These are phyloP conservation scores for Fragaria vesca DNA, from an alignment of 306 rosid species.

Conservation along the genomic window DNA sequence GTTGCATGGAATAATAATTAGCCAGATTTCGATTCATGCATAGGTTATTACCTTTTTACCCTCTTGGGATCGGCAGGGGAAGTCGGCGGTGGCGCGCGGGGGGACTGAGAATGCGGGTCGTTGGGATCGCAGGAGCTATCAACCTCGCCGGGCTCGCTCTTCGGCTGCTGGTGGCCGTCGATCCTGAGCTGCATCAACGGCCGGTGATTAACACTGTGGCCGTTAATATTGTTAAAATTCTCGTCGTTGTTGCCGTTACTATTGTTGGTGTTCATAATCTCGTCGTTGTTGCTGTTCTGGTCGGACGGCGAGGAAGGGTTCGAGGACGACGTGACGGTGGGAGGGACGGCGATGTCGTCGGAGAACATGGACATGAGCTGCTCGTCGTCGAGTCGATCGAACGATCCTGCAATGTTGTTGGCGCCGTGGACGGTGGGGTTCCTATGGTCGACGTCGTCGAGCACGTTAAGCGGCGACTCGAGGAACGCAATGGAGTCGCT, in stretches of 20 bases:
- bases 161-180: slow-evolving; percentile 34
- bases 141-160: slow-evolving; percentile 66
- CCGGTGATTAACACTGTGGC: background rate
- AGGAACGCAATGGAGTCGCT: slow-evolving; percentile 84
- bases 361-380: slow-evolving; percentile 85
- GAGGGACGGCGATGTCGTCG: slow-evolving; percentile 50
- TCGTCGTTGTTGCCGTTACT: slow-evolving; percentile 58
- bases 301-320: slow-evolving; percentile 80
- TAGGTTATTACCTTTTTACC: slow-evolving; percentile 72
- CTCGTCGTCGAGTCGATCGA: slow-evolving; percentile 78
- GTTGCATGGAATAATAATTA: background rate
- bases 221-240: slow-evolving; percentile 26
- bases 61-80: slow-evolving; percentile 68
- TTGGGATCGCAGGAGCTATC: slow-evolving; percentile 47
- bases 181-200: background rate
- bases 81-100: slow-evolving; percentile 17
- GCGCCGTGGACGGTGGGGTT: slow-evolving; percentile 11
- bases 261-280: slow-evolving; percentile 30
- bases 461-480: slow-evolving; percentile 41
- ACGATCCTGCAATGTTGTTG: slow-evolving; percentile 26
- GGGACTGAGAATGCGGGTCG: slow-evolving; percentile 29
- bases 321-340: slow-evolving; percentile 39
- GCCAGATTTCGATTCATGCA: slow-evolving; percentile 1
- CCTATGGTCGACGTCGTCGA: slow-evolving; percentile 28
- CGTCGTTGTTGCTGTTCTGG: slow-evolving; percentile 67